Evolutionary conservation across 2,329 filamentous ascomycete species (phyloP).

Genomic region (Aspergillus nomiae): DNA sequence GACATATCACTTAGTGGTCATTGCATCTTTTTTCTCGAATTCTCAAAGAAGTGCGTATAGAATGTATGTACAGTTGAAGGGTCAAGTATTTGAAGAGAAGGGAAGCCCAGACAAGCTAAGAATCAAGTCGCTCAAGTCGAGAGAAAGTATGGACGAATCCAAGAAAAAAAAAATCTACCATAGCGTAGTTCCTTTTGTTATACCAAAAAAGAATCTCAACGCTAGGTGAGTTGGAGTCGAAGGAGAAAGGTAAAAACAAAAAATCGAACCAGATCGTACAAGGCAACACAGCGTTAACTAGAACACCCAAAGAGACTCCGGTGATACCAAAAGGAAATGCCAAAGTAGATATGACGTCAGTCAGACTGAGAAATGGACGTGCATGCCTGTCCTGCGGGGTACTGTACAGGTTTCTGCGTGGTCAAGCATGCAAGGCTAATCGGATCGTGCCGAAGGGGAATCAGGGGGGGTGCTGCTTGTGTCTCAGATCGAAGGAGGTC

Average conservation of each 20-base stretch:
- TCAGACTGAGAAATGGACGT: neutral
- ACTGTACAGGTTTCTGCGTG: neutral
- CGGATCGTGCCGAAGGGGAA: neutral
- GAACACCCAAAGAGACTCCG: neutral
- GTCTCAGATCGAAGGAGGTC: neutral
- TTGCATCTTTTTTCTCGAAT: neutral
- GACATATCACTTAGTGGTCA: neutral
- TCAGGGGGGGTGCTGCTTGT: neutral
- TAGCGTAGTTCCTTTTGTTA: neutral
- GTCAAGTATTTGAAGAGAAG: constrained; percentile 2
- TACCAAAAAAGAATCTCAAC: neutral
- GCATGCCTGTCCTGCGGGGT: neutral
- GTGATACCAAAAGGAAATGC: neutral
- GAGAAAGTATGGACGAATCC: neutral
- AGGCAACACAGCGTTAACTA: neutral
- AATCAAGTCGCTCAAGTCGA: constrained; percentile 4
- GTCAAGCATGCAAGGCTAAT: neutral
- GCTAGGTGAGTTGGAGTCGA: neutral
- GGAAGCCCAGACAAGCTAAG: neutral
- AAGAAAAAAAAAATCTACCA: neutral
- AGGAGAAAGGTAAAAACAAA: neutral
- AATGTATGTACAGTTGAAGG: constrained; percentile 9
- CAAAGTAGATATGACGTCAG: constrained; percentile 2
- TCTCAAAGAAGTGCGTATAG: neutral
- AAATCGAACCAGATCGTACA: neutral